Evolutionary conservation across 257 asterid species (phyloP).

Genomic region (Penstemon newberryi): DNA sequence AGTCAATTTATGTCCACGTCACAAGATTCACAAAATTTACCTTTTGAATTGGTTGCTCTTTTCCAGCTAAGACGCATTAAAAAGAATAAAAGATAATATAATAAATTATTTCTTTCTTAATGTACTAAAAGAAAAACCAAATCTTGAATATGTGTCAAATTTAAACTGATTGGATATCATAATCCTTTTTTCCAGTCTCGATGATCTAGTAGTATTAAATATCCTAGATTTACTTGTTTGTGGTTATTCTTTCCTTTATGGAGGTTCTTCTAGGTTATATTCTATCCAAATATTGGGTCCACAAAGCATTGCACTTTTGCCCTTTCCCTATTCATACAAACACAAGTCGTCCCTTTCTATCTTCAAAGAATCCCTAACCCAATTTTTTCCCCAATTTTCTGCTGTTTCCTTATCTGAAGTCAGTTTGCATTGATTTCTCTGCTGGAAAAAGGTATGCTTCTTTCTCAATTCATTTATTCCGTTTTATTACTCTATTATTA

Average conservation of each 20-base stretch:
- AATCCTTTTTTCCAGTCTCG: neutral
- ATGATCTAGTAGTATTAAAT: neutral
- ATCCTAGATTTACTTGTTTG: constrained; percentile 18
- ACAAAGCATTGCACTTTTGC: constrained; percentile 49
- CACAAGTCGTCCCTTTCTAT: constrained; percentile 19
- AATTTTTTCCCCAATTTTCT: constrained; percentile 5
- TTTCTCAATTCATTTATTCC: neutral
- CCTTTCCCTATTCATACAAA: constrained; percentile 19
- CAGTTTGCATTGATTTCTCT: constrained; percentile 23
- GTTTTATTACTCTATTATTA: neutral
- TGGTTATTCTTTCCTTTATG: constrained; percentile 28
- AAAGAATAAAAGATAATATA: neutral
- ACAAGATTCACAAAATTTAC: neutral
- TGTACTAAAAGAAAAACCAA: neutral
- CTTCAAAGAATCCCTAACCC: constrained; percentile 21
- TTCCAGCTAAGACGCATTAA: neutral
- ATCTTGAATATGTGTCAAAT: constrained; percentile 10
- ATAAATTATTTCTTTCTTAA: neutral
- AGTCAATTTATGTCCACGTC: neutral
- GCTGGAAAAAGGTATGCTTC: constrained; percentile 23
- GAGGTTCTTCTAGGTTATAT: constrained; percentile 38
- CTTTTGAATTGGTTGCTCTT: neutral
- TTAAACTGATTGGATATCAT: neutral
- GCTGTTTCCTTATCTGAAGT: neutral
- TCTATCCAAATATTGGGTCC: constrained; percentile 62